Evolutionary conservation across 805 yeast genomes (phyloP).

Genomic region (Ogataea pini): DNA sequence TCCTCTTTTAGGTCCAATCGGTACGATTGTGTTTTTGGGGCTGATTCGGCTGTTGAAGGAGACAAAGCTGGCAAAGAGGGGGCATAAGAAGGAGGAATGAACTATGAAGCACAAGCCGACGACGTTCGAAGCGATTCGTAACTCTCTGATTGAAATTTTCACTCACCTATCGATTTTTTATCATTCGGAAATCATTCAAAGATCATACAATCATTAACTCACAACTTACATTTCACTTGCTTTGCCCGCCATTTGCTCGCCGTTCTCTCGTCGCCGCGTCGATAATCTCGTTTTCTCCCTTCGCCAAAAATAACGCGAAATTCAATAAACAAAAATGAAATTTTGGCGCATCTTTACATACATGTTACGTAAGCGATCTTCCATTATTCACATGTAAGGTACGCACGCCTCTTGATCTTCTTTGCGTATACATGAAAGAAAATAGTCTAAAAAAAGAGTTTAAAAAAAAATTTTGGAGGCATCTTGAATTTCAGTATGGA

Average conservation of each 20-base stretch:
- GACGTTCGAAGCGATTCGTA: too few relatives aligned
- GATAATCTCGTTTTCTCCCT: too few relatives aligned
- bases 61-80: conserved; percentile 3
- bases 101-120: too few relatives aligned
- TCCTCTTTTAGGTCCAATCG: conserved; percentile 86
- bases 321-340: neutral
- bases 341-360: neutral
- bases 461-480: neutral
- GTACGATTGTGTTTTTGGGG: conserved; percentile 61
- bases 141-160: too few relatives aligned
- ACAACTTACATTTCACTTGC: too few relatives aligned
- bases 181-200: too few relatives aligned
- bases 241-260: too few relatives aligned
- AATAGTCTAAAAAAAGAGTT: neutral
- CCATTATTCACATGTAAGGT: conserved; percentile 4
- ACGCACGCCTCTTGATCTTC: conserved; percentile 4
- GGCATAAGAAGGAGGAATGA: neutral
- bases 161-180: too few relatives aligned
- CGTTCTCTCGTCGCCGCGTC: too few relatives aligned
- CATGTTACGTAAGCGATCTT: neutral
- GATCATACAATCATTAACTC: too few relatives aligned
- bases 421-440: neutral
- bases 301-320: too few relatives aligned
- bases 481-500: neutral
- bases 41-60: conserved; percentile 40